A percentile compares a stretch with the other conserved stretches of the same genome.
Conservation (phyloP, 768 basidiomycete species). For the Pholiota conissans region DNA sequence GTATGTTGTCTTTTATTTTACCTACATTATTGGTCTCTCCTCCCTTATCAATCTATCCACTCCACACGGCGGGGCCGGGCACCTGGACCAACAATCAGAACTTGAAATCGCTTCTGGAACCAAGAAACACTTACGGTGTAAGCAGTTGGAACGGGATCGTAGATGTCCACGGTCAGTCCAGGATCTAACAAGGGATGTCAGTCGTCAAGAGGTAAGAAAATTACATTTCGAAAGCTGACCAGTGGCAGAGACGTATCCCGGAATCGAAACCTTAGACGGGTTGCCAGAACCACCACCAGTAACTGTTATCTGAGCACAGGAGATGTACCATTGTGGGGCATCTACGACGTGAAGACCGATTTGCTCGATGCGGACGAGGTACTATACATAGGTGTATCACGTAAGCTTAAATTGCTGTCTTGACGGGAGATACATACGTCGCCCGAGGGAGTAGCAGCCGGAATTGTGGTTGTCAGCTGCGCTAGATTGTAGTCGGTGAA, state of each 20-base stretch:
- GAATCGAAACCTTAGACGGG: slow-evolving; percentile 47
- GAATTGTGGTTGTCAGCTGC: slow-evolving; percentile 41
- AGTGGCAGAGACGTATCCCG: slow-evolving; percentile 42
- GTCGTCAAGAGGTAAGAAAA: background rate
- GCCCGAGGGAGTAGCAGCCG: slow-evolving; percentile 40
- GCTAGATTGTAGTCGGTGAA: slow-evolving; percentile 31
- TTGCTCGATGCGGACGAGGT: slow-evolving; percentile 47
- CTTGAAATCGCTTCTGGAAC: background rate
- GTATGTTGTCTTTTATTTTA: too few relatives aligned
- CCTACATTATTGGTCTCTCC: too few relatives aligned
- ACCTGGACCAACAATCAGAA: background rate
- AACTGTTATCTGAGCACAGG: slow-evolving; percentile 48
- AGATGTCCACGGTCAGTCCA: slow-evolving; percentile 43
- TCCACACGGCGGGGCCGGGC: background rate
- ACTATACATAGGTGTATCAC: slow-evolving; percentile 26
- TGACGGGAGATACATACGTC: slow-evolving; percentile 23
- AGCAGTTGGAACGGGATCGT: slow-evolving; percentile 34
- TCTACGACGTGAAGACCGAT: slow-evolving; percentile 45
- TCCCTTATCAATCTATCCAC: too few relatives aligned
- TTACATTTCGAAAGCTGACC: slow-evolving; percentile 20
- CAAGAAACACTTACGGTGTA: slow-evolving; percentile 25
- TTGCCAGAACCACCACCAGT: slow-evolving; percentile 43
- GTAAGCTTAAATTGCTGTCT: too few relatives aligned
- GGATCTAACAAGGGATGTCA: slow-evolving; percentile 26
- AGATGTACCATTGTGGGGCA: slow-evolving; percentile 48